Evolutionary conservation across 2,329 filamentous ascomycete species (phyloP).

Genomic region (Diaporthe australafricana): DNA sequence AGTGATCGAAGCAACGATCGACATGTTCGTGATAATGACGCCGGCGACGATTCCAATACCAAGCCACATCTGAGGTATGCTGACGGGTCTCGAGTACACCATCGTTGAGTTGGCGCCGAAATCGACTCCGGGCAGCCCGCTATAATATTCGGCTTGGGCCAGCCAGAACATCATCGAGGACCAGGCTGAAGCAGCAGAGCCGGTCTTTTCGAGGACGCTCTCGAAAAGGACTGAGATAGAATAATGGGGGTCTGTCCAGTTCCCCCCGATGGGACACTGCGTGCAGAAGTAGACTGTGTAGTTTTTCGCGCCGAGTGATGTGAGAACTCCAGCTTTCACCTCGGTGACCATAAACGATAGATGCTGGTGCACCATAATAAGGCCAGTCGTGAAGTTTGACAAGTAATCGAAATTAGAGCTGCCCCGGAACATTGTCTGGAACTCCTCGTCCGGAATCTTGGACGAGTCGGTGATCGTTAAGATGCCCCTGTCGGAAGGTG

Average conservation of each 20-base stretch:
- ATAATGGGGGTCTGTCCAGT: background rate
- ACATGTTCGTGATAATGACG: background rate
- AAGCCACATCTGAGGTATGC: background rate
- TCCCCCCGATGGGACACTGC: background rate
- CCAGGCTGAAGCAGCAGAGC: background rate
- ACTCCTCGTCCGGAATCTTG: background rate
- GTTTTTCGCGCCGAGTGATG: background rate
- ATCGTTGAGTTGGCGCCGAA: background rate
- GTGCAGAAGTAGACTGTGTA: constrained; percentile 2
- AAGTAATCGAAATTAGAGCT: background rate
- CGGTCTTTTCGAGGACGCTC: background rate
- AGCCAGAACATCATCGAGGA: constrained; percentile 1
- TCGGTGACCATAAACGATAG: background rate
- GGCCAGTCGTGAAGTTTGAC: background rate
- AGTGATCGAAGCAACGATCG: background rate
- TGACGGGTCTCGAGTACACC: background rate
- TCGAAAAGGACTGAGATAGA: background rate
- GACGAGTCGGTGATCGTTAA: background rate
- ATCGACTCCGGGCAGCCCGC: background rate
- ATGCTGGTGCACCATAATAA: background rate
- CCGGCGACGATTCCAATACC: background rate
- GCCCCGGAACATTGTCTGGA: background rate
- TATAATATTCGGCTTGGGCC: background rate
- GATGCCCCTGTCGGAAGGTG: background rate
- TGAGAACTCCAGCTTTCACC: background rate